These are phyloP conservation scores for Penicillium sp. DNA, from an alignment of 2,329 filamentous ascomycete genomes.

Conservation along the genomic window DNA sequence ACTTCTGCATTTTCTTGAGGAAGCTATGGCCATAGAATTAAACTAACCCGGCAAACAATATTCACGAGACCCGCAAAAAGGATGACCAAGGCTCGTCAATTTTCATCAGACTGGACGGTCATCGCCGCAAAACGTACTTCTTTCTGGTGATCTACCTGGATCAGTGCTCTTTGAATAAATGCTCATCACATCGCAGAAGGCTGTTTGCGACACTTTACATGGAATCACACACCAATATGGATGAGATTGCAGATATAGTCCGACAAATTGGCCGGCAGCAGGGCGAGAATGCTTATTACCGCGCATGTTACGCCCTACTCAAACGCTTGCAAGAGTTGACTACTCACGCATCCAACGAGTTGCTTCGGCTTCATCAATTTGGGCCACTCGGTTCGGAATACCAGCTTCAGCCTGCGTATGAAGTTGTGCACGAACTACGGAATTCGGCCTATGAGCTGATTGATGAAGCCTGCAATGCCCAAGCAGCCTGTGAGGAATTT, in stretches of 20 bases:
- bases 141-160: no score
- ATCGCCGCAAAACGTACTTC: no score
- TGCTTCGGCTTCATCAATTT: not conserved
- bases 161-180: no score
- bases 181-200: not conserved
- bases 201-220: no score
- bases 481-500: slow-evolving; percentile 1
- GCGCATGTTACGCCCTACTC: slow-evolving; percentile 1
- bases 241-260: slow-evolving; percentile 1
- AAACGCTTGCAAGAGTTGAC: slow-evolving; percentile 1
- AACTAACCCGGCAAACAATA: no score
- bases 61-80: no score
- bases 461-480: not conserved
- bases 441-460: not conserved
- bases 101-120: no score
- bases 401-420: not conserved
- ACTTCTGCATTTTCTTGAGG: no score
- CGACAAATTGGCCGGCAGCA: slow-evolving; percentile 3
- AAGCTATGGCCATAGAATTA: no score
- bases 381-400: not conserved
- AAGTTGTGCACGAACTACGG: not conserved
- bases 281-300: slow-evolving; percentile 4
- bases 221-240: not conserved
- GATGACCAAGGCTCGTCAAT: no score
- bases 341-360: not conserved